These are phyloP conservation scores for Calonectria crousiana DNA, from an alignment of 2,329 filamentous ascomycete genomes.

Conservation along the genomic window DNA sequence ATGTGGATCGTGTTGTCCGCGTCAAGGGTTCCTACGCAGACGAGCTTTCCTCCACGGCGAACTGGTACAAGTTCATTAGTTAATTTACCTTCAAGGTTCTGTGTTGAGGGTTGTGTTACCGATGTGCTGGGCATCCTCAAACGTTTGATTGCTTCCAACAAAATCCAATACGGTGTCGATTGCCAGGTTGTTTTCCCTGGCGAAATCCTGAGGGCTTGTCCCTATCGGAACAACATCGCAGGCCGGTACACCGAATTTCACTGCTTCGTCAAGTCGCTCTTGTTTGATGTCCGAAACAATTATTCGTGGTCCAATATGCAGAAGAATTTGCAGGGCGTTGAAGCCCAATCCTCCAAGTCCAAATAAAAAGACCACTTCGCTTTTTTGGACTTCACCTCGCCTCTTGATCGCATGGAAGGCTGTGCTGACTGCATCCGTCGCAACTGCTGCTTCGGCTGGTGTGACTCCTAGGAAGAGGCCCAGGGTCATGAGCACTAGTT, in stretches of 20 bases:
- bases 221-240: constrained; percentile 31
- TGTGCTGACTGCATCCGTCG: constrained; percentile 37
- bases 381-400: constrained; percentile 28
- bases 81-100: not conserved
- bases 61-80: not conserved
- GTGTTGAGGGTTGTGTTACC: constrained; percentile 3
- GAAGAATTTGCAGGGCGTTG: constrained; percentile 35
- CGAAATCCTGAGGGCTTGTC: constrained; percentile 25
- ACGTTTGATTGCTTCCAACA: constrained; percentile 38
- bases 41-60: constrained; percentile 47
- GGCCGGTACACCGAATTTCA: constrained; percentile 19
- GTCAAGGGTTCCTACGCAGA: constrained; percentile 55
- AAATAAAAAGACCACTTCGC: constrained; percentile 32
- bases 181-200: constrained; percentile 11
- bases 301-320: constrained; percentile 29
- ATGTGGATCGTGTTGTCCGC: constrained; percentile 56
- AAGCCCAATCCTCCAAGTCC: constrained; percentile 33
- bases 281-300: constrained; percentile 36
- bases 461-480: constrained; percentile 22
- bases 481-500: not conserved
- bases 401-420: constrained; percentile 36
- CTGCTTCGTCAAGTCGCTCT: constrained; percentile 31
- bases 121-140: constrained; percentile 40
- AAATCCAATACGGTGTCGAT: constrained; percentile 38
- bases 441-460: constrained; percentile 34